Percentiles rank a stretch among this genome's conserved stretches.
phyloP scores from a whole-genome alignment of 306 rosid species.

The Phaseolus lunatus region DNA sequence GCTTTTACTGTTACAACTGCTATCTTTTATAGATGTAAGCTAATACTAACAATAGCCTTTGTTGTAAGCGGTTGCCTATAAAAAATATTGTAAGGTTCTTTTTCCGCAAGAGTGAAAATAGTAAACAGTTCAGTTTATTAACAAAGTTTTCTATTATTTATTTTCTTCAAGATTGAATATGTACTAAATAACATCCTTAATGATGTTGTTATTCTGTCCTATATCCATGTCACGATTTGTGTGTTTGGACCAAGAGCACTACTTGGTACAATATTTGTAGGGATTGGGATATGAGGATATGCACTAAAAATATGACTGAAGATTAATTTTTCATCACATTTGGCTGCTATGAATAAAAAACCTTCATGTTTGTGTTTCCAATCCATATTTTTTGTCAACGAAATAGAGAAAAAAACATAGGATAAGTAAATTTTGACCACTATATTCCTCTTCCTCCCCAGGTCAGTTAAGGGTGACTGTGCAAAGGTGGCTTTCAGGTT shows the following conservation, averaged over 20 bases:
- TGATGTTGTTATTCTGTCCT: conserved; percentile 28
- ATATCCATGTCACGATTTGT: conserved; percentile 10
- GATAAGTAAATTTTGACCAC: conserved; percentile 35
- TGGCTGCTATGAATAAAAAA: not conserved
- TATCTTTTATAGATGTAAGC: no score
- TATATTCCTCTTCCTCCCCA: conserved; percentile 45
- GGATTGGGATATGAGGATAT: conserved; percentile 6
- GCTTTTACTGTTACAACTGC: no score
- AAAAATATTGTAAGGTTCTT: no score
- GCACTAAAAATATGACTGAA: not conserved
- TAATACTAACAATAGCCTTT: no score
- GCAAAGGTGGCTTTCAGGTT: conserved; percentile 80
- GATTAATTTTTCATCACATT: conserved; percentile 25
- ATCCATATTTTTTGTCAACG: conserved; percentile 6
- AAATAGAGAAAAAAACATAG: conserved; percentile 6
- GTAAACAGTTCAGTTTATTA: no score
- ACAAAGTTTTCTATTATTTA: no score
- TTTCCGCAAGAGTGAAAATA: no score
- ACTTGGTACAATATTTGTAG: conserved; percentile 18
- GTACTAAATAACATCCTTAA: conserved; percentile 6
- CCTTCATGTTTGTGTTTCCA: conserved; percentile 20
- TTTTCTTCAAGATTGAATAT: not conserved
- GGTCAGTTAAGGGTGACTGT: conserved; percentile 73
- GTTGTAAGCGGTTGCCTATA: no score
- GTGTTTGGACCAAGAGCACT: conserved; percentile 33